A percentile compares a stretch with the other conserved stretches of the same genome.
Evolutionary conservation across 2,329 filamentous ascomycete genomes (phyloP).

Genomic region (Penicillium frequentans): DNA sequence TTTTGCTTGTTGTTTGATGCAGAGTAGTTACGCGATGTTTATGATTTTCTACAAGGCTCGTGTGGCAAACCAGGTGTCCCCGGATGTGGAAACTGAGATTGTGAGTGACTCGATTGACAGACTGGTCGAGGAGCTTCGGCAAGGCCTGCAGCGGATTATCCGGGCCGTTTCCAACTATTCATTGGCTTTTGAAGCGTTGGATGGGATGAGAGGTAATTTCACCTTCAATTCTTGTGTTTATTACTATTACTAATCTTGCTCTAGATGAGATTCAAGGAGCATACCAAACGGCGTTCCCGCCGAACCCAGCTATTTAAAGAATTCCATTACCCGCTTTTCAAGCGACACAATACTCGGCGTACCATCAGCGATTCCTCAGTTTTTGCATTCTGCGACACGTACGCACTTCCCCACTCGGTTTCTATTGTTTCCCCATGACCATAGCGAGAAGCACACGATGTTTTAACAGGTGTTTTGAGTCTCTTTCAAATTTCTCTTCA

Average conservation of each 20-base stretch:
- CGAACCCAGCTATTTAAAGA: constrained; percentile 13
- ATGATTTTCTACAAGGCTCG: constrained; percentile 47
- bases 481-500: background rate
- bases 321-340: background rate
- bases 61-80: constrained; percentile 34
- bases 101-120: constrained; percentile 28
- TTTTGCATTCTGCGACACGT: background rate
- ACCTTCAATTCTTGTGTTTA: background rate
- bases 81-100: constrained; percentile 22
- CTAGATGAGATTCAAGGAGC: constrained; percentile 45
- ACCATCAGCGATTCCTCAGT: background rate
- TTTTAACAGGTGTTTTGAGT: background rate
- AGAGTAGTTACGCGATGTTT: constrained; percentile 48
- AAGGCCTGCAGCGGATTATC: constrained; percentile 41
- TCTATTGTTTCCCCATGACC: background rate
- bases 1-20: constrained; percentile 50
- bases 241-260: constrained; percentile 6
- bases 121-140: constrained; percentile 37
- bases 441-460: background rate
- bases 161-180: constrained; percentile 41
- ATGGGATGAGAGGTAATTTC: constrained; percentile 45
- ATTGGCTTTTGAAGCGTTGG: constrained; percentile 43
- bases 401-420: background rate
- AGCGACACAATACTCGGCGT: background rate
- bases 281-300: constrained; percentile 42